Conservation (phyloP, 257 asterid genomes). For the Nicotiana attenuata region DNA sequence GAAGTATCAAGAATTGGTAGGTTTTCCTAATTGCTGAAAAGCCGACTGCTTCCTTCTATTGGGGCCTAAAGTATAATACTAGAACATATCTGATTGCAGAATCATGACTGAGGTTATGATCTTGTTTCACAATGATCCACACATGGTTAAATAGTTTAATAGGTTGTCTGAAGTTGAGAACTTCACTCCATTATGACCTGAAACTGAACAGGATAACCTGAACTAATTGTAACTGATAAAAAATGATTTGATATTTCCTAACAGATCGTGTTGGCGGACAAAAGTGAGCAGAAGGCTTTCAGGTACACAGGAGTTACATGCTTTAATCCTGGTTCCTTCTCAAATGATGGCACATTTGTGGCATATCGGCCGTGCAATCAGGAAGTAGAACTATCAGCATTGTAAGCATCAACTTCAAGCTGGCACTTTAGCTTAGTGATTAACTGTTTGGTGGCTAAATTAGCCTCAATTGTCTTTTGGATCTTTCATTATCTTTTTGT, state of each 20-base stretch:
- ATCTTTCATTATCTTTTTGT: background rate
- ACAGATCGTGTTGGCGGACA: slow-evolving; percentile 92
- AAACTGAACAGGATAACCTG: background rate
- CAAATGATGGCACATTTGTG: slow-evolving; percentile 69
- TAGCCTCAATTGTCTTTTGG: background rate
- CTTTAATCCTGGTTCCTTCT: slow-evolving; percentile 95
- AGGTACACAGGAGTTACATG: slow-evolving; percentile 77
- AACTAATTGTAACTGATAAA: background rate
- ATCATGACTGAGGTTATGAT: background rate
- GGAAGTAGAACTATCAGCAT: slow-evolving; percentile 77
- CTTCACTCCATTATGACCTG: background rate
- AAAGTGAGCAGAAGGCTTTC: slow-evolving; percentile 85
- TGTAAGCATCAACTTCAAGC: slow-evolving; percentile 29
- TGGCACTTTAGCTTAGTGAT: background rate
- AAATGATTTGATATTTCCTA: background rate
- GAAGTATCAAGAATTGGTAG: background rate
- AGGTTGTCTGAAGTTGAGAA: background rate
- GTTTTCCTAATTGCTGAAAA: background rate
- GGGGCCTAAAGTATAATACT: background rate
- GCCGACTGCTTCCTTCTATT: background rate
- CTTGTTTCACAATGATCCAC: background rate
- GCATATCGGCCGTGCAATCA: slow-evolving; percentile 84
- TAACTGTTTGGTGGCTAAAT: background rate
- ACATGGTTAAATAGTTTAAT: background rate
- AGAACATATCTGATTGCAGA: background rate